These are phyloP conservation scores for Aspergillus vadensis DNA, from an alignment of 2,329 filamentous ascomycete species.

Conservation along the genomic window DNA sequence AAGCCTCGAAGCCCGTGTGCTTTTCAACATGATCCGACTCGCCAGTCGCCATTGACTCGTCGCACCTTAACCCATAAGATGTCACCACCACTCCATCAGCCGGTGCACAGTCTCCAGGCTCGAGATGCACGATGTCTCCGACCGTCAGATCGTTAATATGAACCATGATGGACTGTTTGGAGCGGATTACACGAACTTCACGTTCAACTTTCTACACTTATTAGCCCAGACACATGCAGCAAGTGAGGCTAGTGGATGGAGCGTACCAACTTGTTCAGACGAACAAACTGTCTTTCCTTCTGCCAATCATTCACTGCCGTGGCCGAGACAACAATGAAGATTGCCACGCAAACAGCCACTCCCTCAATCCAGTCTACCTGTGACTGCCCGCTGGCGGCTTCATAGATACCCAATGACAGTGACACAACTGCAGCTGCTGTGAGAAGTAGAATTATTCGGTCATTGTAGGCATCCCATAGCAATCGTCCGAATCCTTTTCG, in stretches of 20 bases:
- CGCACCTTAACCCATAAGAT: slow-evolving; percentile 65
- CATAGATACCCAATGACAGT: slow-evolving; percentile 69
- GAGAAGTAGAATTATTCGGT: slow-evolving; percentile 71
- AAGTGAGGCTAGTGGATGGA: slow-evolving; percentile 52
- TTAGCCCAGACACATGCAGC: neutral
- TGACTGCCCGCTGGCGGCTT: slow-evolving; percentile 55
- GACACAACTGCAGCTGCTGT: slow-evolving; percentile 69
- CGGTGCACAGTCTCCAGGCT: slow-evolving; percentile 67
- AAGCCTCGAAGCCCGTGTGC: slow-evolving; percentile 58
- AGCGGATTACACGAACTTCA: slow-evolving; percentile 64
- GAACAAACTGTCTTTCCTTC: slow-evolving; percentile 75
- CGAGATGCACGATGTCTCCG: slow-evolving; percentile 67
- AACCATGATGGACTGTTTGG: slow-evolving; percentile 62
- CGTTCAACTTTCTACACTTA: slow-evolving; percentile 58
- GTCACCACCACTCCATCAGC: slow-evolving; percentile 68
- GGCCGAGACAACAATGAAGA: slow-evolving; percentile 71
- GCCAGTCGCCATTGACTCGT: slow-evolving; percentile 70
- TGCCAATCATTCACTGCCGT: slow-evolving; percentile 76
- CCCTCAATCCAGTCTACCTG: slow-evolving; percentile 77
- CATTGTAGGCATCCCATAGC: slow-evolving; percentile 76
- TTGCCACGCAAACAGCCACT: slow-evolving; percentile 74
- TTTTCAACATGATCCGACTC: slow-evolving; percentile 67
- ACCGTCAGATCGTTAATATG: slow-evolving; percentile 65
- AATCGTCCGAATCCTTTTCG: slow-evolving; percentile 66
- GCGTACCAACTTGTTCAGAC: slow-evolving; percentile 68